phyloP scores from a whole-genome alignment of 768 basidiomycete species.

The Xerocomellus intermedius region DNA sequence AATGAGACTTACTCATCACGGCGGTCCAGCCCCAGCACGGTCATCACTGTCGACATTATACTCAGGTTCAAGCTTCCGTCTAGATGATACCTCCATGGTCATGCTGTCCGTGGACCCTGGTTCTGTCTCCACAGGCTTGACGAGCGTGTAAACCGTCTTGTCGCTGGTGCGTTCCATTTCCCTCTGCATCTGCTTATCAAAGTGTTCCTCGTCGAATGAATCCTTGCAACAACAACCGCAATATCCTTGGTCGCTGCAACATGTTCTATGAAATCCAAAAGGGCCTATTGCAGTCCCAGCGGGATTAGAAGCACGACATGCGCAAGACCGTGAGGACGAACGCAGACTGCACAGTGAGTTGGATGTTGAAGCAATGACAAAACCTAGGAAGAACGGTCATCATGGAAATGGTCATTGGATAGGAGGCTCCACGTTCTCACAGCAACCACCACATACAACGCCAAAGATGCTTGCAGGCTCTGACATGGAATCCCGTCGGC shows the following conservation, averaged over 20 bases:
- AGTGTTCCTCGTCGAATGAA: conserved; percentile 18
- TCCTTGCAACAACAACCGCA: conserved; percentile 20
- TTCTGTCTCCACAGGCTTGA: conserved; percentile 7
- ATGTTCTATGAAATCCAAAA: conserved; percentile 7
- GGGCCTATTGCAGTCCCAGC: background rate
- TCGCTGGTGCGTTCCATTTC: conserved; percentile 24
- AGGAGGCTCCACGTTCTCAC: background rate
- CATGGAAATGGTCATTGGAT: background rate
- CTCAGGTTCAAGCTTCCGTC: background rate
- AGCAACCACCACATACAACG: conserved; percentile 15
- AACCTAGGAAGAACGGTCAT: conserved; percentile 3
- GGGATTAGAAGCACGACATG: background rate
- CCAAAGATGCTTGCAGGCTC: conserved; percentile 1
- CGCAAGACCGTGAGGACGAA: conserved; percentile 3
- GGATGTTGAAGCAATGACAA: conserved; percentile 5
- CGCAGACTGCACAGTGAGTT: conserved; percentile 12
- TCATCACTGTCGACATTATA: background rate
- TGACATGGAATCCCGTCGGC: conserved; percentile 7
- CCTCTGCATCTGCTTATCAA: conserved; percentile 14
- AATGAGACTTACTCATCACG: background rate
- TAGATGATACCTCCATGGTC: background rate
- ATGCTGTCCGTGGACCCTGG: conserved; percentile 7
- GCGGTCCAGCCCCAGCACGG: background rate
- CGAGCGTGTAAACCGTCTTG: conserved; percentile 4
- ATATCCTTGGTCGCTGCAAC: conserved; percentile 15